Evolutionary conservation across 2,329 filamentous ascomycete species (phyloP).

Genomic region (Dendryphion nanum): DNA sequence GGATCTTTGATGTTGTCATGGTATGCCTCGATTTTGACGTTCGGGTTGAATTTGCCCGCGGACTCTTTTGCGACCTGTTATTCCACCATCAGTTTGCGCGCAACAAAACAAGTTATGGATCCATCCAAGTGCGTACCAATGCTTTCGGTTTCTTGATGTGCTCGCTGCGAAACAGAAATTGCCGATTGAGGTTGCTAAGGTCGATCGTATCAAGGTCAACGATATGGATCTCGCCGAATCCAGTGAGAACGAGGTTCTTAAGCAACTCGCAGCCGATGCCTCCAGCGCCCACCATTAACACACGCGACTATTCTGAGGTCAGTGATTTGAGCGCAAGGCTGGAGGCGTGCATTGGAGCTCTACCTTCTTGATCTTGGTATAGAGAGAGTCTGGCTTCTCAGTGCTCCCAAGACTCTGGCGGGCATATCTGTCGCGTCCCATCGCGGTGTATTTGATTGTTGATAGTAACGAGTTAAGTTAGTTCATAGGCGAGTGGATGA

Average conservation of each 20-base stretch:
- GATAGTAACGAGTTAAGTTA: not conserved
- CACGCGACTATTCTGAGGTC: slow-evolving; percentile 62
- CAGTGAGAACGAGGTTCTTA: slow-evolving; percentile 90
- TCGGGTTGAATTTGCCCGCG: slow-evolving; percentile 85
- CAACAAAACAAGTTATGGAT: too few relatives aligned
- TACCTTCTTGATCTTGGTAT: slow-evolving; percentile 69
- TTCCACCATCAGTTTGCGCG: slow-evolving; percentile 11
- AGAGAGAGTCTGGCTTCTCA: too few relatives aligned
- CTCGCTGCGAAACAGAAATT: slow-evolving; percentile 94
- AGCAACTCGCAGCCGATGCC: slow-evolving; percentile 97
- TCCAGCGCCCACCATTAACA: slow-evolving; percentile 92
- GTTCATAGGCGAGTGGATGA: slow-evolving; percentile 5
- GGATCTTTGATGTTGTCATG: slow-evolving; percentile 94
- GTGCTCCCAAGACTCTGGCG: slow-evolving; percentile 65
- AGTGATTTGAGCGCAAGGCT: slow-evolving; percentile 15
- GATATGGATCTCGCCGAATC: slow-evolving; percentile 90
- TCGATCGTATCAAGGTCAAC: slow-evolving; percentile 99
- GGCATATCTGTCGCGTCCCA: slow-evolving; percentile 50
- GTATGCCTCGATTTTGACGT: slow-evolving; percentile 80
- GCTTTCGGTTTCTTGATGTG: slow-evolving; percentile 98
- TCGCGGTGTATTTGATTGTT: slow-evolving; percentile 22
- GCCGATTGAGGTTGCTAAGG: slow-evolving; percentile 93
- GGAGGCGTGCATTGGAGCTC: slow-evolving; percentile 15
- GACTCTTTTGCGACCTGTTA: slow-evolving; percentile 84
- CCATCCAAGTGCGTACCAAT: too few relatives aligned